Evolutionary conservation across 306 rosid genomes (phyloP), one percentile per base, ranked within the genome.

Genomic region (Quercus suber): DNA sequence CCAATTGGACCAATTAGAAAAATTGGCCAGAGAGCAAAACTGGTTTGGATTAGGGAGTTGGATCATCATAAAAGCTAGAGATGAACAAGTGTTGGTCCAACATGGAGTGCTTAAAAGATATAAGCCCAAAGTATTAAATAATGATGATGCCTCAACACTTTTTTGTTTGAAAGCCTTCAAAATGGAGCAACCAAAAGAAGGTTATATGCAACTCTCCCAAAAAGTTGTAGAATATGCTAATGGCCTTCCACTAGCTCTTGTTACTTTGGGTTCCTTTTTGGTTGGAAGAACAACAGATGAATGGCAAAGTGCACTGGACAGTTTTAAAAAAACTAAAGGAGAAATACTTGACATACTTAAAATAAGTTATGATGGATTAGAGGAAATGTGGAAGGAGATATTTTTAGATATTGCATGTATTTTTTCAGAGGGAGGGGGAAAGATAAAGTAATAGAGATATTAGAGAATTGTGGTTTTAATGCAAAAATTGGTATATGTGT

Each of bases 1-100:
- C 14, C 11, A 3, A 0, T 0, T 55, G 20, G 31, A 73, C 3
- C 65, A 73, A 28, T 6, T 73, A 27, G n/a, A 73, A 30, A 27
- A 45, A 0, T 21, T 73, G 3, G 76, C n/a, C 3, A 5, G 76
- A 28, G 9, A 73, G 27, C 12, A 10, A 1, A 0, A 0, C 0
- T 69, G 56, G 74, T 69, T 69, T 18, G 74, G 74, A 17, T 7
- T 3, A 0, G 56, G 74, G 21, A 69, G 74, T 37, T 0, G 56
- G 13, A 69, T 69, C 30, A 18, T 73, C 8, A 55, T 73, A 53
- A 73, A 65, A 53, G 55, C 65, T 28, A 73, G 8, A 73, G 76
- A 73, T 31, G 51, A 20, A 35, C 0, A 0, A 0, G 4, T 13
- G 6, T 43, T 43, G 14, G 1, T 0, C 1, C 1, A 10, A 43